Base-by-base conservation (phyloP, 306 rosid genomes). In the Sesbania bispinosa region DNA sequence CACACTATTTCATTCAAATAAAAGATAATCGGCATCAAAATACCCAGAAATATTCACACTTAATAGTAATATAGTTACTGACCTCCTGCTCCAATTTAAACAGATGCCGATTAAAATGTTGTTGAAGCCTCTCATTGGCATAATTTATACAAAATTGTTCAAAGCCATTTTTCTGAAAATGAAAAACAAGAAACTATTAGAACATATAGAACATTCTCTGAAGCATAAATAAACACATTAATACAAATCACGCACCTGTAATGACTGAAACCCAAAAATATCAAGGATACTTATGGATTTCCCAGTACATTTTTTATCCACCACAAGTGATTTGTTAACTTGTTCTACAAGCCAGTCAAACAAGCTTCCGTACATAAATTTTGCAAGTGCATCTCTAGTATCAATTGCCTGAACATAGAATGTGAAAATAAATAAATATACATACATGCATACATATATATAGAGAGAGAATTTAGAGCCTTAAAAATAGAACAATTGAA, bases 61-160 rank as follows among this genome's bases (percentile, higher is more conserved):
- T 35, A 29, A n/a, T n/a, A n/a, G n/a, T n/a, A n/a, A 65, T 26
- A 72, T 13, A 59, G 59, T 71, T 66, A 67, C 92, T 65, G 53
- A 95, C 99, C 97, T 91, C 88, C 82, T 84, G 96, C 83, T 88
- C 90, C 71, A 89, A 93, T 84, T 92, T 95, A 78, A 91, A 87
- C 39, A 91, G 72, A 79, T 92, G 96, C 53, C 97, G 84, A 54
- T 39, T 76, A 79, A 89, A 86, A 88, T 95, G 99, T 80, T 91
- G 99, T 77, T 89, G 99, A 82, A 95, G 88, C 88, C 99, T 91
- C 87, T 95, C 99, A 15, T 92, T 92, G 47, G 99, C 96, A 88
- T 95, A 95, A 78, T 95, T 95, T 79, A 85, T 88, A 75, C 88
- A 95, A 77, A 95, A 86, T 71, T 95, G 96, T 76, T 95, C 99